Evolutionary conservation across 192 early-diverging fungal genomes (phyloP).

Genomic region (Coemansia reversa): DNA sequence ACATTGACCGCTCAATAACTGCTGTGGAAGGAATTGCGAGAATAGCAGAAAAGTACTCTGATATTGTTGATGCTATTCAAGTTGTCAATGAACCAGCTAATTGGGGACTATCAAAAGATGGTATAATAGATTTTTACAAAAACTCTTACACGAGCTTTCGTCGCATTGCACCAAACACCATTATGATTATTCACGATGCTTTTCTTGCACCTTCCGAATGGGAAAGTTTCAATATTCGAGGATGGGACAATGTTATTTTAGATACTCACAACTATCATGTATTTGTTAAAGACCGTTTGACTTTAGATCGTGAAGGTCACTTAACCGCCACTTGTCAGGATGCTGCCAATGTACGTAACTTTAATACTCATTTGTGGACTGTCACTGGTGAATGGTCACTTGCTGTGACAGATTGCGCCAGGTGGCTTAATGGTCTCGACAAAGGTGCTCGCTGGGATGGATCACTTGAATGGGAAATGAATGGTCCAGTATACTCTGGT

Average conservation of each 20-base stretch:
- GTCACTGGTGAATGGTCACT: conserved; percentile 74
- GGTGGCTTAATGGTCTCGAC: conserved; percentile 67
- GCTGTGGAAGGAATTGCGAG: conserved; percentile 56
- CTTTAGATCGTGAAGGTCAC: conserved; percentile 30
- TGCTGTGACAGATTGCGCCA: conserved; percentile 71
- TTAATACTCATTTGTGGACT: conserved; percentile 50
- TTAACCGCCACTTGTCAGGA: conserved; percentile 41
- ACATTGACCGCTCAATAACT: conserved; percentile 58
- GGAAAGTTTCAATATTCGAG: conserved; percentile 30
- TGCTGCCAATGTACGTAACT: conserved; percentile 31
- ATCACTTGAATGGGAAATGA: conserved; percentile 47
- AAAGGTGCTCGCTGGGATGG: conserved; percentile 65
- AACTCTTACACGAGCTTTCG: conserved; percentile 41
- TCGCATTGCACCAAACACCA: conserved; percentile 28
- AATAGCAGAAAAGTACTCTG: conserved; percentile 34
- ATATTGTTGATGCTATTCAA: conserved; percentile 47
- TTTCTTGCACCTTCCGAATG: conserved; percentile 49
- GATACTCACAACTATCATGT: conserved; percentile 58
- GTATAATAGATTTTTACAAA: conserved; percentile 47
- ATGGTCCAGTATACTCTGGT: conserved; percentile 42
- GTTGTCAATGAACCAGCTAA: conserved; percentile 55
- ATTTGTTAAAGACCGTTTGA: conserved; percentile 46
- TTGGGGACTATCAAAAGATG: conserved; percentile 40
- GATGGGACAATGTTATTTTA: conserved; percentile 52
- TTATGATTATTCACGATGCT: conserved; percentile 50